Conservation (phyloP, 768 basidiomycete genomes). For the Phaffia australis region DNA sequence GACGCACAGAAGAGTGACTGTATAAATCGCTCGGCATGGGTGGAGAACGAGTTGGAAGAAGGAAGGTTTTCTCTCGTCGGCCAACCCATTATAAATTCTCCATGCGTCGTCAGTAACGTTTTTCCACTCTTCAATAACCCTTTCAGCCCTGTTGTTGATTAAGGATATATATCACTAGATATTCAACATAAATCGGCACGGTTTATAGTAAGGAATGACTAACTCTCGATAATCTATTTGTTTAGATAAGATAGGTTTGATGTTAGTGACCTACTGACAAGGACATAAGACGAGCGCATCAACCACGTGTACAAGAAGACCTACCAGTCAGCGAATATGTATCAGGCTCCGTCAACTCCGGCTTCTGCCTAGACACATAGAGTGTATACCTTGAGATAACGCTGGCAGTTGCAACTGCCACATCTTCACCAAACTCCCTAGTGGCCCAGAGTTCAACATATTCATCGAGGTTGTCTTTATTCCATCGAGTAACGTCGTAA, state of each 20-base stretch:
- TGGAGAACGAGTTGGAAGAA: constrained; percentile 66
- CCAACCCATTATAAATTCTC: constrained; percentile 48
- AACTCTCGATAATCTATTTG: not conserved
- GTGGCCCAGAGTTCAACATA: constrained; percentile 54
- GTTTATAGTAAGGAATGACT: not conserved
- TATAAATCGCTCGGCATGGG: constrained; percentile 51
- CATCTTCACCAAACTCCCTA: constrained; percentile 51
- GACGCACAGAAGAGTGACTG: constrained; percentile 3
- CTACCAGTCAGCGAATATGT: constrained; percentile 49
- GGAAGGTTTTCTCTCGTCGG: constrained; percentile 45
- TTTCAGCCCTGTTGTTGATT: constrained; percentile 46
- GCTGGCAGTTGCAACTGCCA: constrained; percentile 42
- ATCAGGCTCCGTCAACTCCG: constrained; percentile 53
- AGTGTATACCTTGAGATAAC: constrained; percentile 51
- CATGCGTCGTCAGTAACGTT: constrained; percentile 43
- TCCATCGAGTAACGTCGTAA: constrained; percentile 53
- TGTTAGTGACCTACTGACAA: not conserved
- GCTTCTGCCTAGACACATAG: constrained; percentile 54
- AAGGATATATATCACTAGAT: not conserved
- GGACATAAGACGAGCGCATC: not conserved
- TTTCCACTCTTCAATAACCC: constrained; percentile 47
- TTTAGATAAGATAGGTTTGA: not conserved
- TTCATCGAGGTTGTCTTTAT: constrained; percentile 45
- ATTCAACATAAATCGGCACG: not conserved
- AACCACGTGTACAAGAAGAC: not conserved